Evolutionary conservation across 2,329 filamentous ascomycete species (phyloP).

Genomic region (Fulvia fulva): DNA sequence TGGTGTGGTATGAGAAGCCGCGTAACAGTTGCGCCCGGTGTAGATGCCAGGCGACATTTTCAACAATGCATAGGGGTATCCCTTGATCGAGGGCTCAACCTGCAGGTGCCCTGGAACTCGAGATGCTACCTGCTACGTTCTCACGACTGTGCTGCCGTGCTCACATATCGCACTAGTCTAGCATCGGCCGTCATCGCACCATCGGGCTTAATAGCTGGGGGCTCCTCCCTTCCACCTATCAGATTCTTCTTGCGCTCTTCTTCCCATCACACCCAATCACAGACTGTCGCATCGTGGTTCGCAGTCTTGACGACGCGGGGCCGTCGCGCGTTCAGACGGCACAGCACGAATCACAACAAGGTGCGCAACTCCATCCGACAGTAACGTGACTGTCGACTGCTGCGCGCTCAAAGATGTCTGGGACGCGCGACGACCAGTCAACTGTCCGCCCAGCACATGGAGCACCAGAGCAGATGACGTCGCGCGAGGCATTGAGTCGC

Average conservation of each 20-base stretch:
- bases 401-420: conserved; percentile 3
- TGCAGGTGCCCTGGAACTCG: no score
- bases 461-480: conserved; percentile 2
- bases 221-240: background rate
- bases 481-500: conserved; percentile 8
- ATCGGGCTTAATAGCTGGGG: background rate
- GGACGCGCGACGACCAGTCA: conserved; percentile 2
- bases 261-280: conserved; percentile 1
- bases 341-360: conserved; percentile 7
- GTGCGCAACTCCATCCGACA: conserved; percentile 6
- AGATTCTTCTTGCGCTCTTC: background rate
- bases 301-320: background rate
- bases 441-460: background rate
- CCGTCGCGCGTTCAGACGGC: conserved; percentile 4
- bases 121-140: no score
- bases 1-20: background rate
- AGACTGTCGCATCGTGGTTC: background rate
- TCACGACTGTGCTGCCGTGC: no score
- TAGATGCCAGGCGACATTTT: no score
- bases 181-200: background rate
- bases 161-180: no score
- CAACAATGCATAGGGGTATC: no score
- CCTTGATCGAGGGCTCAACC: no score
- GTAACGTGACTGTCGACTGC: conserved; percentile 10
- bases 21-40: background rate